These are phyloP conservation scores for Euphorbia lathyris DNA, from an alignment of 345 rosid genomes.

Conservation along the genomic window DNA sequence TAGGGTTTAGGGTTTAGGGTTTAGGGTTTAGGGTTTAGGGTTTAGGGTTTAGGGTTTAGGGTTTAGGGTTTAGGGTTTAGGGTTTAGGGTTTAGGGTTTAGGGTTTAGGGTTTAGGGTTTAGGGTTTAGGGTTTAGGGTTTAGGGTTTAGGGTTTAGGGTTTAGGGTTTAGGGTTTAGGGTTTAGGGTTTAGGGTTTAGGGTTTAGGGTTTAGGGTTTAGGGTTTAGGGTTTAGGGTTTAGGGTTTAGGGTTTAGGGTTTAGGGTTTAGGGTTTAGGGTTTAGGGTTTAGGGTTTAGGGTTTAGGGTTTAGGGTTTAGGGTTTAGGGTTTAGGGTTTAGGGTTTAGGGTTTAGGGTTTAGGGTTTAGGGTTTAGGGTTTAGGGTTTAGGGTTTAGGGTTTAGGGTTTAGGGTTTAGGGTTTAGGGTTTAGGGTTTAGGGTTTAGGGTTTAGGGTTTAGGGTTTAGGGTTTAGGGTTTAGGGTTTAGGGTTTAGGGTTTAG, in stretches of 20 bases:
- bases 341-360: constrained; percentile 28
- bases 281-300: constrained; percentile 26
- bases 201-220: constrained; percentile 26
- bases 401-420: constrained; percentile 37
- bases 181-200: constrained; percentile 30
- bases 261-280: constrained; percentile 25
- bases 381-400: constrained; percentile 31
- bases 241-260: constrained; percentile 23
- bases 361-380: constrained; percentile 24
- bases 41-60: constrained; percentile 28
- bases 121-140: constrained; percentile 18
- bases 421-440: constrained; percentile 31
- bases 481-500: constrained; percentile 21
- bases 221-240: constrained; percentile 18
- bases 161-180: constrained; percentile 28
- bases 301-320: constrained; percentile 29
- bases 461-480: constrained; percentile 13
- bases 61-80: constrained; percentile 28
- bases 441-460: constrained; percentile 31
- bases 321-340: constrained; percentile 34
- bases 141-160: constrained; percentile 31
- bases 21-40: constrained; percentile 33
- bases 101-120: constrained; percentile 27
- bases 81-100: constrained; percentile 31
- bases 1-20: constrained; percentile 26